These are phyloP conservation scores for Talaromyces adpressus DNA, from an alignment of 495 filamentous ascomycete genomes.

Conservation along the genomic window DNA sequence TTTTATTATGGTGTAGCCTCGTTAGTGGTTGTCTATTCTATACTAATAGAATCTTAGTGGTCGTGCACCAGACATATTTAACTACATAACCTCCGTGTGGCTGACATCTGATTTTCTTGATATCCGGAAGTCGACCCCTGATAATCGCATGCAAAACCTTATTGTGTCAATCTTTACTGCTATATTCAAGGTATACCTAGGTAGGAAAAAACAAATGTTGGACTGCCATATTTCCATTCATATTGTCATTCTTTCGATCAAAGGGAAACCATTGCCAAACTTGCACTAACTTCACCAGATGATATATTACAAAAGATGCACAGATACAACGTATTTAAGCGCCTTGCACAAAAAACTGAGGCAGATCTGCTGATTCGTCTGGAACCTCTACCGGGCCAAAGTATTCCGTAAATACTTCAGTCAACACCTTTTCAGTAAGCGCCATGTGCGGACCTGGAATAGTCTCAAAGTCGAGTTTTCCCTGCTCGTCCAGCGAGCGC, in stretches of 20 bases:
- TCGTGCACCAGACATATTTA: neutral
- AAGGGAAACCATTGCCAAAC: neutral
- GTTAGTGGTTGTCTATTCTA: neutral
- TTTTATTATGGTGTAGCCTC: neutral
- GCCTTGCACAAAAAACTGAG: neutral
- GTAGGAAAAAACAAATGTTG: too few species aligned
- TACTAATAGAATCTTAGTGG: neutral
- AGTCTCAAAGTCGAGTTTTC: slow-evolving; percentile 64
- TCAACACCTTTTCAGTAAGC: slow-evolving; percentile 59
- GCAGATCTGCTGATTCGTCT: neutral
- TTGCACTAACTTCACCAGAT: neutral
- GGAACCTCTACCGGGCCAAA: slow-evolving; percentile 39
- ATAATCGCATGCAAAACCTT: neutral
- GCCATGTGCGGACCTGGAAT: slow-evolving; percentile 78
- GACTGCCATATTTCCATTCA: neutral
- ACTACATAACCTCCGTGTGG: too few species aligned
- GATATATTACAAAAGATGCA: neutral
- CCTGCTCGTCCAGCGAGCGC: slow-evolving; percentile 71
- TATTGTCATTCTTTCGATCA: neutral
- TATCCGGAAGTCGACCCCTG: too few species aligned
- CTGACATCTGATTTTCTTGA: neutral
- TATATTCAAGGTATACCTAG: too few species aligned
- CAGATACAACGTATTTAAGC: neutral
- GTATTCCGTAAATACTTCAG: slow-evolving; percentile 62
- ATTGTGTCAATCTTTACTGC: neutral